Evolutionary conservation across 306 rosid genomes (phyloP).

Genomic region (Lithocarpus polystachyus): DNA sequence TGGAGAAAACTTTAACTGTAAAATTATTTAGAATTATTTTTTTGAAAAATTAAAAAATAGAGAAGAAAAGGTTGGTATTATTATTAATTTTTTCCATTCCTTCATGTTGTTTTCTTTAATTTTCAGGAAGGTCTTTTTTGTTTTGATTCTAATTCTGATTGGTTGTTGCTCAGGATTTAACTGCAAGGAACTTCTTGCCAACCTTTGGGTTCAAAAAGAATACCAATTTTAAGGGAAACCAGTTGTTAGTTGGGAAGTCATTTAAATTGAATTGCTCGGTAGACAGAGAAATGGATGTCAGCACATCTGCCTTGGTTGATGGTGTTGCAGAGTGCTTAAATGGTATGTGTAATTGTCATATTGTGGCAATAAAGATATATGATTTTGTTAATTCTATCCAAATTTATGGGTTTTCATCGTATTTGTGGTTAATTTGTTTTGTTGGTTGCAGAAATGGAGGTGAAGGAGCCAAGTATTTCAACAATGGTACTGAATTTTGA

Average conservation of each 20-base stretch:
- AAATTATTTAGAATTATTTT: neutral
- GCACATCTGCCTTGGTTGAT: constrained; percentile 43
- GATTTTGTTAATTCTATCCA: constrained; percentile 2
- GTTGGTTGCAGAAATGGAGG: constrained; percentile 45
- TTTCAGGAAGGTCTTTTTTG: neutral
- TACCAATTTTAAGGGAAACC: constrained; percentile 24
- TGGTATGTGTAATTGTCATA: constrained; percentile 35
- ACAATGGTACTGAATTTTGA: constrained; percentile 77
- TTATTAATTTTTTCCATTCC: too few relatives aligned
- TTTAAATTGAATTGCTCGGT: constrained; percentile 48
- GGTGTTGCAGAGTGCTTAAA: constrained; percentile 31
- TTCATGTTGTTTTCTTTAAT: neutral
- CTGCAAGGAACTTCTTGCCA: constrained; percentile 25
- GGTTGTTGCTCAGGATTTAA: constrained; percentile 39
- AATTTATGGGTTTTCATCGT: neutral
- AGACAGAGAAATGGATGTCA: constrained; percentile 55
- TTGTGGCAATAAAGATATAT: neutral
- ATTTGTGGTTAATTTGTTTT: constrained; percentile 7
- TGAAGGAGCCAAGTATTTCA: constrained; percentile 60
- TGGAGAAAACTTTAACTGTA: neutral
- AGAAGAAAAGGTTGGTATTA: neutral
- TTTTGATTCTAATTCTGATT: constrained; percentile 18
- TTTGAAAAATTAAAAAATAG: neutral
- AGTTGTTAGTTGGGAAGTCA: constrained; percentile 21
- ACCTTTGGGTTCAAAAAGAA: constrained; percentile 37